Evolutionary conservation across 495 filamentous ascomycete genomes (phyloP).

Genomic region (Monascus purpureus): DNA sequence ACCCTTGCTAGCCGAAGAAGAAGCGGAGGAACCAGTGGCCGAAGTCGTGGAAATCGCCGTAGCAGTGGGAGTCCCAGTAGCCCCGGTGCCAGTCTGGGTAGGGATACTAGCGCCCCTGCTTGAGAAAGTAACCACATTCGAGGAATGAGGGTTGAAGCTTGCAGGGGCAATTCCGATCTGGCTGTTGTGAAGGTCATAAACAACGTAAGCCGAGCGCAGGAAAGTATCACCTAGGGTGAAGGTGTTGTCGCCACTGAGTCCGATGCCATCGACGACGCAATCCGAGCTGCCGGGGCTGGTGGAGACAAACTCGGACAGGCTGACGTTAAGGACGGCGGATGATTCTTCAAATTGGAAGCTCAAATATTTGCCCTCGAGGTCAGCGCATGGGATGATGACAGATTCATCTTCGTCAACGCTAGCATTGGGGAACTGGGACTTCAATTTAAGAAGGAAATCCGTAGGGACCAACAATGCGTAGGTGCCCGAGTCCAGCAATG

Average conservation of each 20-base stretch:
- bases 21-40: too few species aligned
- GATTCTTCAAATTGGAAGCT: conserved; percentile 45
- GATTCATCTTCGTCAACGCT: conserved; percentile 9
- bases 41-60: too few species aligned
- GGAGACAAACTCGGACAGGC: conserved; percentile 13
- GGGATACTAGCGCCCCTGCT: neutral
- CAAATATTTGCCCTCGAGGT: conserved; percentile 39
- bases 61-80: neutral
- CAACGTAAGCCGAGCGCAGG: conserved; percentile 76
- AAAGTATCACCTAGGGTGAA: conserved; percentile 78
- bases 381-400: conserved; percentile 51
- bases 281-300: conserved; percentile 1
- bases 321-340: conserved; percentile 15
- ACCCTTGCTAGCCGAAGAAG: too few species aligned
- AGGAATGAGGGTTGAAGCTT: conserved; percentile 49
- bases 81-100: neutral
- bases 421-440: neutral
- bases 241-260: conserved; percentile 38
- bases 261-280: conserved; percentile 55
- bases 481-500: conserved; percentile 69
- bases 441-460: conserved; percentile 17
- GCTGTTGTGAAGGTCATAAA: conserved; percentile 75
- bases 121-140: neutral
- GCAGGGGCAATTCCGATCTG: conserved; percentile 66
- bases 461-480: conserved; percentile 63